Evolutionary conservation across 192 early-diverging fungal species (phyloP).

Genomic region (Coemansia sp.): DNA sequence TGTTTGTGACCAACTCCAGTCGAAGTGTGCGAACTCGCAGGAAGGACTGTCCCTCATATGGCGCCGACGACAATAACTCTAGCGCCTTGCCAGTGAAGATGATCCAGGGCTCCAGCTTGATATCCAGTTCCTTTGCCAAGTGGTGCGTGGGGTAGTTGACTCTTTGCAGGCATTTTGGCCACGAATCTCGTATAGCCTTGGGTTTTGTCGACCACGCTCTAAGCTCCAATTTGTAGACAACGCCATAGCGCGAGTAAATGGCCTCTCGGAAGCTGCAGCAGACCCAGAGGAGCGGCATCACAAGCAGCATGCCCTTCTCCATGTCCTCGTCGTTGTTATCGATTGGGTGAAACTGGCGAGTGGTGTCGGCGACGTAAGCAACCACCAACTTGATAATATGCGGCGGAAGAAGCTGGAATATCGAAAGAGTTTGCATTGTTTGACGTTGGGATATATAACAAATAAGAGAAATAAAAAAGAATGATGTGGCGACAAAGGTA

Average conservation of each 20-base stretch:
- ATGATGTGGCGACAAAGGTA: too few species aligned
- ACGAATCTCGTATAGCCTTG: not conserved
- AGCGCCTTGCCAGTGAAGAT: too few species aligned
- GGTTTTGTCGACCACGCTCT: too few species aligned
- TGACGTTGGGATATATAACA: not conserved
- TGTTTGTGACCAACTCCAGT: not conserved
- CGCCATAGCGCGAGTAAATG: not conserved
- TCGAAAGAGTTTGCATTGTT: not conserved
- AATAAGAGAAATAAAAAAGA: too few species aligned
- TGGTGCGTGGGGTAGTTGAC: slow-evolving; percentile 1
- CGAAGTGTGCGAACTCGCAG: not conserved
- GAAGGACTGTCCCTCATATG: too few species aligned
- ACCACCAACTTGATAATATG: not conserved
- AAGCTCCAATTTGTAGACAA: not conserved
- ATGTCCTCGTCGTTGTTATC: too few species aligned
- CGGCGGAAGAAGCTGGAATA: not conserved
- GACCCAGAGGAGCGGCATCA: not conserved
- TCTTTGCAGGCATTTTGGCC: not conserved
- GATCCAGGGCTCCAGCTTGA: not conserved
- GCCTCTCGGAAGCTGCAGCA: not conserved
- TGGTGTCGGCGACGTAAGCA: not conserved
- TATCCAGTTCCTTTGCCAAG: not conserved
- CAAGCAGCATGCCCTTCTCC: not conserved
- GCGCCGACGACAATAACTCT: too few species aligned
- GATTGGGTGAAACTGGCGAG: too few species aligned